Conservation (phyloP, 257 asterid genomes). For the Verbena officinalis region DNA sequence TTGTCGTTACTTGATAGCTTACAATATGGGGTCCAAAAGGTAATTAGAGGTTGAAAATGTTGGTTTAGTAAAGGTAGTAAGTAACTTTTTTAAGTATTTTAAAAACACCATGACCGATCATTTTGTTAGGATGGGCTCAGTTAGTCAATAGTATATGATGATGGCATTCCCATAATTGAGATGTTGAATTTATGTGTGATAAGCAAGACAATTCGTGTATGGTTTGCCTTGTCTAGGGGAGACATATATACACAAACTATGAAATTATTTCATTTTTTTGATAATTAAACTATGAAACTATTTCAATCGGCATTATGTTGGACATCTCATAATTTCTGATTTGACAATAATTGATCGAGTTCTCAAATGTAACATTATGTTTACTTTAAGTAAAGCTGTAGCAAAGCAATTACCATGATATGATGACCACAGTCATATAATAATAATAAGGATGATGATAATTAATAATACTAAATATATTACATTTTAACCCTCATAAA, state of each 20-base stretch:
- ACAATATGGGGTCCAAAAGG: not conserved
- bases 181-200: slow-evolving; percentile 13
- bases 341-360: no score
- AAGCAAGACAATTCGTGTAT: slow-evolving; percentile 3
- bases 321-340: no score
- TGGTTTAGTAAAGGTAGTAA: not conserved
- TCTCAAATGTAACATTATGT: no score
- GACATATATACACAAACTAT: slow-evolving; percentile 10
- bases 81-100: not conserved
- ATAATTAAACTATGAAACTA: no score
- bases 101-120: slow-evolving; percentile 13
- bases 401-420: no score
- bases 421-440: no score
- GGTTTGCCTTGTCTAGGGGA: slow-evolving; percentile 12
- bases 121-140: slow-evolving; percentile 1
- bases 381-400: no score
- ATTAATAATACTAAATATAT: no score
- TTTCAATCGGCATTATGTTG: no score
- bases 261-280: no score
- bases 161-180: slow-evolving; percentile 23
- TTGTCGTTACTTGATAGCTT: slow-evolving; percentile 5
- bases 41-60: not conserved
- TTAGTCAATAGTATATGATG: slow-evolving; percentile 27
- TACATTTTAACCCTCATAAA: no score
- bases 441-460: no score